Base-by-base conservation (phyloP, 2,329 filamentous ascomycete genomes). In the Fusarium sp. region DNA sequence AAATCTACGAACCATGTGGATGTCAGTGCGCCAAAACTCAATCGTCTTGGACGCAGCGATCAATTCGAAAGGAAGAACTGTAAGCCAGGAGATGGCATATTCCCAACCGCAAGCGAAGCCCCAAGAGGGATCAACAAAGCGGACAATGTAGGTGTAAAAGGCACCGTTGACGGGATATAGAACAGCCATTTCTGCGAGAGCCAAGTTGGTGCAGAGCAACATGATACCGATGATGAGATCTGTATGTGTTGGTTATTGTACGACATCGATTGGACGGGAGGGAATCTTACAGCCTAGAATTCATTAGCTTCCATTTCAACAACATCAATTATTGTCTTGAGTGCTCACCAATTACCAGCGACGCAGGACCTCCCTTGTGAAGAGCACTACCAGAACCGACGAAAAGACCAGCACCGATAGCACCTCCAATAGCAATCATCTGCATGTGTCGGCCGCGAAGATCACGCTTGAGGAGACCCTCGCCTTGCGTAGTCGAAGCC, bases 91-190 rank as follows among this genome's bases (percentile, higher is more conserved):
- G 66, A 97, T 80, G 5, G 93, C 93, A 78, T 97, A 97, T 86
- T 97, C 97, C 93, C 93, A 97, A 30, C 94, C 94, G 92, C 97
- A 97, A 40, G 94, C 93, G 78, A 97, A 97, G 0, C 94, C 94
- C 94, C 93, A 97, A 1, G 95, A 94, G 2, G 95, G 95, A 78
- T 98, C 94, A 23, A 98, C 82, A 77, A 98, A 98, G 35, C 95
- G 90, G 33, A 93, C 97, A 30, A 94, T 96, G 81, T 95, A 98
- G 13, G 93, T 92, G 4, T 94, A 93, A 79, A 98, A 98, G 8
- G 94, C 97, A 66, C 95, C 95, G 38, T 95, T 93, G 33, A 98
- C 92, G 6, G 95, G 95, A 75, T 95, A 98, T 12, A 94, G 83
- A 18, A 98, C 94, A 15, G 95, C 93, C 83, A 98, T 89, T 81